These are phyloP conservation scores for Triticum aestivum DNA, from an alignment of 176 grass and related monocot species.

Conservation along the genomic window IWGSC_CS_RefSeq_v2.1 NC_057800.1:255898965-255899464, in stretches of 20 bases:
- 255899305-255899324: background rate
- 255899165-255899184: background rate
- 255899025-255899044: background rate
- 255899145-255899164: background rate
- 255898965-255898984: background rate
- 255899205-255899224: slow-evolving; percentile 13
- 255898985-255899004: background rate
- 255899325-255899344: slow-evolving; percentile 1
- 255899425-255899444: slow-evolving; percentile 65
- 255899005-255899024: background rate
- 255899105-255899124: background rate
- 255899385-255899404: slow-evolving; percentile 83
- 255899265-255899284: slow-evolving; percentile 14
- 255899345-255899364: slow-evolving; percentile 45
- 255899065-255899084: background rate
- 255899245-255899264: slow-evolving; percentile 1
- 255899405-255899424: slow-evolving; percentile 85
- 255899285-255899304: background rate
- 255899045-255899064: background rate
- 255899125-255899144: background rate
- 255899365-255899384: slow-evolving; percentile 63
- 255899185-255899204: background rate
- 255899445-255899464: slow-evolving; percentile 72
- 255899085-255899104: background rate
- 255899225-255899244: background rate